Conservation (phyloP, 345 rosid species). For the Eutrema yunnanense region DNA sequence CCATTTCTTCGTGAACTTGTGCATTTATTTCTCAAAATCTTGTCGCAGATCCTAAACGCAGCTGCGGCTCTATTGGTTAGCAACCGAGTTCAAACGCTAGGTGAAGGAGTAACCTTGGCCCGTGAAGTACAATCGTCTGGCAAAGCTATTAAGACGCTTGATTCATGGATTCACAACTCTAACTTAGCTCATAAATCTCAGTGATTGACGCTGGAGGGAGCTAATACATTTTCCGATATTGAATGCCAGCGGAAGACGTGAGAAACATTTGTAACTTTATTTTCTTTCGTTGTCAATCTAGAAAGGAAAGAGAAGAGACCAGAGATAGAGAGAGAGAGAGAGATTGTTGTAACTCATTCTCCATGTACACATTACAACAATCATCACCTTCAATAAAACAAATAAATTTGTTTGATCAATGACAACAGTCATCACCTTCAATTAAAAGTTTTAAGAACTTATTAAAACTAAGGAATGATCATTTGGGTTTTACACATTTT, state of each 20-base stretch:
- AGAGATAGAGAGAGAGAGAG: not conserved
- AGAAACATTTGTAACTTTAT: constrained; percentile 7
- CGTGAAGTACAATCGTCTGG: constrained; percentile 77
- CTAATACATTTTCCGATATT: not conserved
- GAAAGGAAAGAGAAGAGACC: constrained; percentile 1
- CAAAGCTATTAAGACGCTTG: constrained; percentile 61
- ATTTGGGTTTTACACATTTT: not conserved
- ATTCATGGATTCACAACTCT: constrained; percentile 58
- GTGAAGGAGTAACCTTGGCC: constrained; percentile 69
- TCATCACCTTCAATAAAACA: not conserved
- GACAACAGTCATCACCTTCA: not conserved
- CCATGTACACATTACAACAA: constrained; percentile 3
- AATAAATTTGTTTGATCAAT: not conserved
- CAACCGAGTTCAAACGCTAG: constrained; percentile 46
- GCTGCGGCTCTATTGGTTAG: constrained; percentile 85
- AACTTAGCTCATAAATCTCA: constrained; percentile 28
- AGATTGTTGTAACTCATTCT: not conserved
- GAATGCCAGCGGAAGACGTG: not conserved
- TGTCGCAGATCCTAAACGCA: constrained; percentile 73
- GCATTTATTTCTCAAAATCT: not conserved
- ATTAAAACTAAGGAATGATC: too few species aligned
- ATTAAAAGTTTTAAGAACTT: too few species aligned
- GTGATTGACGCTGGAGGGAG: not conserved
- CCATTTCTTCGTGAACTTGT: not conserved
- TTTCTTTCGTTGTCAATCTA: constrained; percentile 12